These are phyloP conservation scores for Musa troglodytarum DNA, from an alignment of 176 grass and related monocot genomes.

Conservation along the genomic window DNA sequence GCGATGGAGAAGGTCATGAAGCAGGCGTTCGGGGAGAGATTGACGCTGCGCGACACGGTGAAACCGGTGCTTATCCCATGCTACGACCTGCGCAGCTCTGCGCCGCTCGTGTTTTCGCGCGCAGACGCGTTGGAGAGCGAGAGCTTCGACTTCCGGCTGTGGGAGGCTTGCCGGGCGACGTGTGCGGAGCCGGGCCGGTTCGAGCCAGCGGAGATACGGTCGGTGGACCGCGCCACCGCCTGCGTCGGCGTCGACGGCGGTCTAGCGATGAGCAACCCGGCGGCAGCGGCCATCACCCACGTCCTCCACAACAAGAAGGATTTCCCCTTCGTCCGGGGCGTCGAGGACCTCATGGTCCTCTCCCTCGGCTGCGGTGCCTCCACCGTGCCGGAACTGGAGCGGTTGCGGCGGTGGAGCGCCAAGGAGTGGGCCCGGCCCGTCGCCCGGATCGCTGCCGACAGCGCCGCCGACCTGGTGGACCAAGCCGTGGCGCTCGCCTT, in stretches of 20 bases:
- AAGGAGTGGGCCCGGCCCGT: constrained; percentile 72
- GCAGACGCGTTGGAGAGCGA: constrained; percentile 21
- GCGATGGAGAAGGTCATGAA: constrained; percentile 46
- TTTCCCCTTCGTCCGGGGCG: constrained; percentile 74
- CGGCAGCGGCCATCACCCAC: constrained; percentile 78
- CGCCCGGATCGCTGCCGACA: constrained; percentile 69
- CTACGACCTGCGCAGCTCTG: constrained; percentile 8
- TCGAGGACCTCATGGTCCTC: constrained; percentile 88
- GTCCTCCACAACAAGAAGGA: constrained; percentile 86
- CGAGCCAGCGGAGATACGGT: constrained; percentile 63
- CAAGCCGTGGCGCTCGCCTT: constrained; percentile 90
- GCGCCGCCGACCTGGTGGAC: constrained; percentile 76
- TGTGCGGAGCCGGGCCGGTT: constrained; percentile 76
- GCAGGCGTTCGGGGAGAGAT: constrained; percentile 1
- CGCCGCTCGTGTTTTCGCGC: constrained; percentile 9
- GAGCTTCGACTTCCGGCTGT: constrained; percentile 87
- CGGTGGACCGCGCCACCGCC: constrained; percentile 49
- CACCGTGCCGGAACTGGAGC: constrained; percentile 19
- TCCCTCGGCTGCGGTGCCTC: constrained; percentile 67
- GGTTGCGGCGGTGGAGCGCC: constrained; percentile 40
- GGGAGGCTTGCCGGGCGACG: constrained; percentile 76
- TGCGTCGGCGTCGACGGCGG: constrained; percentile 64
- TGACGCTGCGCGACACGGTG: constrained; percentile 5
- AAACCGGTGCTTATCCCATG: constrained; percentile 17
- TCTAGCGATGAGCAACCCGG: constrained; percentile 74